A percentile compares a stretch with the other conserved stretches of the same genome.
phyloP scores from a whole-genome alignment of 1,284 basidiomycete species.

The Rhizoctonia solani region DNA sequence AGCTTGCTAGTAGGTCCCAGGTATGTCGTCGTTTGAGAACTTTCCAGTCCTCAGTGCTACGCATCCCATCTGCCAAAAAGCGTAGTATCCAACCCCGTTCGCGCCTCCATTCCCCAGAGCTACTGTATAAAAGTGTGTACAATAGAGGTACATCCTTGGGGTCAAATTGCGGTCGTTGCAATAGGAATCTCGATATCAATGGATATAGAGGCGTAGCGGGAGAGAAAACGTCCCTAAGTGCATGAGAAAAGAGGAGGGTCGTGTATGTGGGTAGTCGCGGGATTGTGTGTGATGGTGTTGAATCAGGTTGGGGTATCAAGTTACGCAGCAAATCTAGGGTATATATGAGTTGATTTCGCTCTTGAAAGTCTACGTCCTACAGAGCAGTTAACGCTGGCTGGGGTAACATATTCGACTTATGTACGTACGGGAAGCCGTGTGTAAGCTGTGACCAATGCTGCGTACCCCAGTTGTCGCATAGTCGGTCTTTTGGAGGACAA shows the following conservation, averaged over 20 bases:
- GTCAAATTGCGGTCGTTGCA: constrained; percentile 81
- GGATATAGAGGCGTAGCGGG: constrained; percentile 84
- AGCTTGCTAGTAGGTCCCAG: constrained; percentile 82
- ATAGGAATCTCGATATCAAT: constrained; percentile 74
- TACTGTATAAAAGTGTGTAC: constrained; percentile 82
- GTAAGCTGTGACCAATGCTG: constrained; percentile 42
- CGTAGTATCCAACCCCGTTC: constrained; percentile 88
- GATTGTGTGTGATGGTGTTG: constrained; percentile 44
- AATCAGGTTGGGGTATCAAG: constrained; percentile 49
- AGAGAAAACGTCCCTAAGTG: constrained; percentile 75
- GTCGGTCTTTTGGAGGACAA: constrained; percentile 69
- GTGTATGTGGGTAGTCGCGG: constrained; percentile 71
- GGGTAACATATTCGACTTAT: background rate
- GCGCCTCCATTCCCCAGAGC: constrained; percentile 71
- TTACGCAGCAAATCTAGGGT: constrained; percentile 76
- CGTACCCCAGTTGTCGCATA: constrained; percentile 60
- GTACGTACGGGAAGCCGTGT: constrained; percentile 43
- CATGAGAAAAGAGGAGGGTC: constrained; percentile 79
- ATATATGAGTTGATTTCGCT: constrained; percentile 75
- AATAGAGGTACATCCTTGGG: constrained; percentile 80
- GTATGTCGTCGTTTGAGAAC: constrained; percentile 81
- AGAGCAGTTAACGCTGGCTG: constrained; percentile 8
- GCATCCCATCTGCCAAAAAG: constrained; percentile 81
- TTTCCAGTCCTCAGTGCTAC: constrained; percentile 75
- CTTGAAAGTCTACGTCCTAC: constrained; percentile 73